Percentiles rank a stretch among this genome's conserved stretches.
phyloP scores from a whole-genome alignment of 805 yeast species.

The Suhomyces xylopsoci region DNA sequence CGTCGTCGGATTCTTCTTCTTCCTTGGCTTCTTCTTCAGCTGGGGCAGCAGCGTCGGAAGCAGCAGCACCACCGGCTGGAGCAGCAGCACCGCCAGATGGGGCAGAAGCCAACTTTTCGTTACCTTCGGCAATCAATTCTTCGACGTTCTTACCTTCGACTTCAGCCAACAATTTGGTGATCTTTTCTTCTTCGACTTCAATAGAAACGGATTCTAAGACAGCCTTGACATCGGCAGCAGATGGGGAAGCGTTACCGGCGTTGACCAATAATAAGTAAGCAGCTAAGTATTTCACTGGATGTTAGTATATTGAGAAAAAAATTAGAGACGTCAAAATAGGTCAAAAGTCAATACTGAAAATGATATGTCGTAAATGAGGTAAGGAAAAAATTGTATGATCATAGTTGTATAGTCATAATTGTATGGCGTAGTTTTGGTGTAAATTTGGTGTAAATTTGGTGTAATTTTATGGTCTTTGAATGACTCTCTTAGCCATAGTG shows the following conservation, averaged over 20 bases:
- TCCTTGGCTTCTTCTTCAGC: slow-evolving; percentile 26
- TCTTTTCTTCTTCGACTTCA: slow-evolving; percentile 34
- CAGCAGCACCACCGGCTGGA: slow-evolving; percentile 23
- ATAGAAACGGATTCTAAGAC: slow-evolving; percentile 40
- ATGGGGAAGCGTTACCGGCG: slow-evolving; percentile 46
- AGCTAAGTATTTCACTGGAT: slow-evolving; percentile 44
- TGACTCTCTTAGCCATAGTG: too few relatives aligned
- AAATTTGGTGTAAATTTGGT: too few relatives aligned
- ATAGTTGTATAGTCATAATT: too few relatives aligned
- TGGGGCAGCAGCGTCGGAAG: slow-evolving; percentile 24
- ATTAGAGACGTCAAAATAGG: neutral
- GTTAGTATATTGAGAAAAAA: slow-evolving; percentile 21
- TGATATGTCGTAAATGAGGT: too few relatives aligned
- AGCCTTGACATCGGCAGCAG: slow-evolving; percentile 39
- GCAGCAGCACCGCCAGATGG: slow-evolving; percentile 34
- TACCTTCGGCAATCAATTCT: slow-evolving; percentile 37
- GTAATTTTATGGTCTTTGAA: too few relatives aligned
- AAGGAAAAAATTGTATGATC: too few relatives aligned
- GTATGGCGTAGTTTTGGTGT: too few relatives aligned
- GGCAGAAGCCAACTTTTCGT: slow-evolving; percentile 34
- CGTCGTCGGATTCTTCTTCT: slow-evolving; percentile 24
- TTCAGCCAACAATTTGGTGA: slow-evolving; percentile 33
- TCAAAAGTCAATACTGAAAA: neutral
- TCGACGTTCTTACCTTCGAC: slow-evolving; percentile 35
- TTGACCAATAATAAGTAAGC: slow-evolving; percentile 46